Evolutionary conservation across 352 stramenopile species (phyloP).

Genomic region (Aphanomyces invadans): DNA sequence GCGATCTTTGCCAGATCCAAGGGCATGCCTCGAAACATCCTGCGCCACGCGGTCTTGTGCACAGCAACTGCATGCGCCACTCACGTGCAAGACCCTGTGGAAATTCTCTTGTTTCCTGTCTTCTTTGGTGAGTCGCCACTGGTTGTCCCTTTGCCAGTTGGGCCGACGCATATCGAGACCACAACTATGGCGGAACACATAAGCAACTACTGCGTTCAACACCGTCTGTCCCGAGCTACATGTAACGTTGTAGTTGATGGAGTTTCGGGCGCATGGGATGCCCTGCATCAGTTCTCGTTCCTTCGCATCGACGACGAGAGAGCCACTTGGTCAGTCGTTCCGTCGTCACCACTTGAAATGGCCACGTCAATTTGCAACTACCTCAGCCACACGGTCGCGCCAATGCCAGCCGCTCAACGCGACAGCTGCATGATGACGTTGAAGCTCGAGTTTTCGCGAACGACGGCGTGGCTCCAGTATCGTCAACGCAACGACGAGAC

Average conservation of each 20-base stretch:
- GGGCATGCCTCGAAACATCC: too few relatives aligned
- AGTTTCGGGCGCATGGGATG: not conserved
- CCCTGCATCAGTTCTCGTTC: not conserved
- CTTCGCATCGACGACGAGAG: not conserved
- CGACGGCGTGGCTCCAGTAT: not conserved
- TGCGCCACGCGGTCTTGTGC: not conserved
- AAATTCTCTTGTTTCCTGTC: conserved; percentile 8
- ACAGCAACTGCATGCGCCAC: not conserved
- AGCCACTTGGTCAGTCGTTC: not conserved
- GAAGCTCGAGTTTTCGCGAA: conserved; percentile 5
- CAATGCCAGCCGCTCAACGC: not conserved
- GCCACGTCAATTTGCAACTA: conserved; percentile 9
- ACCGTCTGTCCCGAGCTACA: not conserved
- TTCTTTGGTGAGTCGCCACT: conserved; percentile 13
- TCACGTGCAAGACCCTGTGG: not conserved
- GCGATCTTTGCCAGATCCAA: too few relatives aligned
- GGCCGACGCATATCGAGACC: too few relatives aligned
- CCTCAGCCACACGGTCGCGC: not conserved
- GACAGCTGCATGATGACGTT: conserved; percentile 7
- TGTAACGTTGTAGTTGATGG: not conserved
- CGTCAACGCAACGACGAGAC: too few relatives aligned
- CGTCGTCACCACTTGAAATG: not conserved
- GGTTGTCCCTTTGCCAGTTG: conserved; percentile 12
- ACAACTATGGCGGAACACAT: not conserved
- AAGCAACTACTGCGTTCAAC: not conserved